phyloP scores from a whole-genome alignment of 2,329 filamentous ascomycete species.

The Didymella segeticola region DNA sequence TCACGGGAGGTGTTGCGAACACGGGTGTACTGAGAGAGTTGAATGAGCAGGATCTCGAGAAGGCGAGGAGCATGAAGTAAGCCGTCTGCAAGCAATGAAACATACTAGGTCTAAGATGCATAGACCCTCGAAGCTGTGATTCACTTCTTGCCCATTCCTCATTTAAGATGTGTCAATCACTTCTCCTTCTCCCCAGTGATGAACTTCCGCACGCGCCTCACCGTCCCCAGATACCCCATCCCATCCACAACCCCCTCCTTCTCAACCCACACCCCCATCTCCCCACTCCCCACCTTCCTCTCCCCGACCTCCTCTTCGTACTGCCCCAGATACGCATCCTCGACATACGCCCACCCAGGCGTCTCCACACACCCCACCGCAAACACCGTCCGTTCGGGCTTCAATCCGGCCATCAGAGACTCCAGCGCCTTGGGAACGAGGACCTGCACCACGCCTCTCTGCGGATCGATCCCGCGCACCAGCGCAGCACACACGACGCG shows the following conservation, averaged over 20 bases:
- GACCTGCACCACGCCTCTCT: constrained; percentile 64
- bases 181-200: constrained; percentile 12
- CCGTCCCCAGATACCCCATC: constrained; percentile 42
- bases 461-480: constrained; percentile 71
- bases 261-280: constrained; percentile 33
- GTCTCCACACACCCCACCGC: constrained; percentile 41
- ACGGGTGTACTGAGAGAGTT: constrained; percentile 54
- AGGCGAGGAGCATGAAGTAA: constrained; percentile 38
- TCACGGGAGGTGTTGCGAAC: constrained; percentile 50
- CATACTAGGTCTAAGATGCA: background rate
- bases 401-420: constrained; percentile 24
- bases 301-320: constrained; percentile 13
- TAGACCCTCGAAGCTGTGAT: constrained; percentile 10
- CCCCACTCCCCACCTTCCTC: constrained; percentile 9
- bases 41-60: constrained; percentile 57
- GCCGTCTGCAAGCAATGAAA: background rate
- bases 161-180: too few species aligned
- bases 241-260: constrained; percentile 23
- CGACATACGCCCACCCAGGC: constrained; percentile 46
- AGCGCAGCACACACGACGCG: constrained; percentile 69
- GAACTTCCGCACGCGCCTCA: constrained; percentile 43
- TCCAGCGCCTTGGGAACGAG: constrained; percentile 64
- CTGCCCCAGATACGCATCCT: constrained; percentile 33
- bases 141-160: background rate
- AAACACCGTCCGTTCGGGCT: constrained; percentile 39